phyloP scores from a whole-genome alignment of 2,329 filamentous ascomycete genomes.

The Colletotrichum tabaci region DNA sequence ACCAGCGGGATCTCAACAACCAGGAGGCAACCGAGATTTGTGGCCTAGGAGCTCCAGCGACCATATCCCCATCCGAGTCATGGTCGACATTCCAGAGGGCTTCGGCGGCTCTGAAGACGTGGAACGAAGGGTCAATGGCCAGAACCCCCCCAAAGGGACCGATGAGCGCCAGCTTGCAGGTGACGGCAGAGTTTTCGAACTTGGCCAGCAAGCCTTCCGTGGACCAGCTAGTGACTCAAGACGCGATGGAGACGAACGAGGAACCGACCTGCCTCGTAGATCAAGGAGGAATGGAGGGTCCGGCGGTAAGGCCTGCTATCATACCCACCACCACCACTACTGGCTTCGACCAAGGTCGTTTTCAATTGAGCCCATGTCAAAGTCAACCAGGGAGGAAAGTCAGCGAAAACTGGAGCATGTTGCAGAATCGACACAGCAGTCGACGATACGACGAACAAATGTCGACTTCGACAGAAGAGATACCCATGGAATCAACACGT shows the following conservation, averaged over 20 bases:
- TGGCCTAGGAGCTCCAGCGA: constrained; percentile 52
- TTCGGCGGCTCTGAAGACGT: constrained; percentile 42
- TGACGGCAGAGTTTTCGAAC: not conserved
- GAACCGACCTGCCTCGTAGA: not conserved
- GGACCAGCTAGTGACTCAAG: not conserved
- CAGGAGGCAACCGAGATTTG: not conserved
- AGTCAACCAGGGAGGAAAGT: not conserved
- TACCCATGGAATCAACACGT: constrained; percentile 14
- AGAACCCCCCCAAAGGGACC: not conserved
- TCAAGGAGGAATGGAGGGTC: not conserved
- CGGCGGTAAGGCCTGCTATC: constrained; percentile 60
- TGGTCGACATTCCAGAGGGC: constrained; percentile 49
- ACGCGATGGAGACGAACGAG: not conserved
- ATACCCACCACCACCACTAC: constrained; percentile 75
- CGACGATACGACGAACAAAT: constrained; percentile 14
- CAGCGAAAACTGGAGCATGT: constrained; percentile 31
- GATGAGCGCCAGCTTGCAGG: not conserved
- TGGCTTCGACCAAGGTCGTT: constrained; percentile 60
- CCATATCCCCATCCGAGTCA: constrained; percentile 54
- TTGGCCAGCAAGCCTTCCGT: not conserved
- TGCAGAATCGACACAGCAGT: constrained; percentile 26
- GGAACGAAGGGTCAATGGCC: constrained; percentile 36
- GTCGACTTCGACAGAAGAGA: constrained; percentile 37
- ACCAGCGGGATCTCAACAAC: not conserved
- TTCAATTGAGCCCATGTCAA: constrained; percentile 18